Conservation (phyloP, 495 filamentous ascomycete species). For the Penicillium lagena region DNA sequence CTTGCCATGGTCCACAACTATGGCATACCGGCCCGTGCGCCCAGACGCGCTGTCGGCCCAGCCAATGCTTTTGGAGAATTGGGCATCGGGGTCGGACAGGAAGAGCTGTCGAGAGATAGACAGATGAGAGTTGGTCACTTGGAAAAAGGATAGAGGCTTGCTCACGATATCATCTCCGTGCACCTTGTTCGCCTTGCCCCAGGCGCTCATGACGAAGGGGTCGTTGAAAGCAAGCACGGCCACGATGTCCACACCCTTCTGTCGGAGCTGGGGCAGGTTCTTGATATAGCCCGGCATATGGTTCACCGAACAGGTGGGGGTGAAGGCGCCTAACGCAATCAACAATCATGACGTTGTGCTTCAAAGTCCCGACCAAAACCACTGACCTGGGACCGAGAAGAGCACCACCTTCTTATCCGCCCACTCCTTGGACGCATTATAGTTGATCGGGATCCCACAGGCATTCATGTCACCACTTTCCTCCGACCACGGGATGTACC, state of each 20-base stretch:
- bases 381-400: constrained; percentile 72
- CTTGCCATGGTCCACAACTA: constrained; percentile 84
- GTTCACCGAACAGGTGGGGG: constrained; percentile 78
- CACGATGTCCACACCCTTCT: constrained; percentile 79
- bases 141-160: constrained; percentile 2
- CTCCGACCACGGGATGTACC: constrained; percentile 63
- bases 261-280: constrained; percentile 62
- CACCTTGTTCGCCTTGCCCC: constrained; percentile 86
- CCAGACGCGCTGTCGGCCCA: constrained; percentile 61
- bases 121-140: constrained; percentile 12
- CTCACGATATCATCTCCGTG: constrained; percentile 69
- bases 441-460: constrained; percentile 71
- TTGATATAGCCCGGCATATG: constrained; percentile 81
- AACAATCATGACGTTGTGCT: background rate
- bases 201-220: constrained; percentile 85
- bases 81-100: constrained; percentile 67
- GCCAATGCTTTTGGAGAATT: constrained; percentile 71
- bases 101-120: constrained; percentile 50
- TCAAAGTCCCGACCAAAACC: background rate
- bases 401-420: constrained; percentile 84
- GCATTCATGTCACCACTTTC: constrained; percentile 59
- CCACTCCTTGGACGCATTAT: constrained; percentile 81
- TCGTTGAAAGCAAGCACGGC: constrained; percentile 84
- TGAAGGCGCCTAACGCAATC: constrained; percentile 66
- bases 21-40: constrained; percentile 75